Evolutionary conservation across 2,329 filamentous ascomycete genomes (phyloP).

Genomic region (Diaporthe vexans): DNA sequence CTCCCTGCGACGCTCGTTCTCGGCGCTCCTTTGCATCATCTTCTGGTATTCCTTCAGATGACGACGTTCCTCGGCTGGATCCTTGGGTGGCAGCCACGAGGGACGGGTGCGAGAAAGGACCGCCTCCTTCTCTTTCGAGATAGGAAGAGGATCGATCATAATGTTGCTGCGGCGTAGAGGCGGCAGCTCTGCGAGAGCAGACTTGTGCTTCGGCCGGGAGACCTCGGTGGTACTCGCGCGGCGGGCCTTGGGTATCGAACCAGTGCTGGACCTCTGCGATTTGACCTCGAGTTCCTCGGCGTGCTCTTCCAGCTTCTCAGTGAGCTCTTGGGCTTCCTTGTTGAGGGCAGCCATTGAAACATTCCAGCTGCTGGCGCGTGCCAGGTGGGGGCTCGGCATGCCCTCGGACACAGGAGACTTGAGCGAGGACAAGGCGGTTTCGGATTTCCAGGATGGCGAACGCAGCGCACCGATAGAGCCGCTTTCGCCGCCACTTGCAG

Average conservation of each 20-base stretch:
- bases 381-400: conserved; percentile 60
- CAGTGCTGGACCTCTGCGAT: conserved; percentile 52
- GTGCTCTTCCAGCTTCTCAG: conserved; percentile 85
- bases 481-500: conserved; percentile 69
- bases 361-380: conserved; percentile 81
- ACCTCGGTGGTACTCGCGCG: conserved; percentile 52
- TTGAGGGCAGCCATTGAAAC: conserved; percentile 77
- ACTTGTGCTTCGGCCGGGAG: conserved; percentile 70
- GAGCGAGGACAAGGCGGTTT: conserved; percentile 53
- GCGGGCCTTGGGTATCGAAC: conserved; percentile 54
- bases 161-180: conserved; percentile 81
- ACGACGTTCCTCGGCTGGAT: conserved; percentile 89
- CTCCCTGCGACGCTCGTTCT: conserved; percentile 72
- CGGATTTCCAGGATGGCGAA: conserved; percentile 68
- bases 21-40: conserved; percentile 79
- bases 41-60: conserved; percentile 89
- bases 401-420: conserved; percentile 48
- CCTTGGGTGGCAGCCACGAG: conserved; percentile 88
- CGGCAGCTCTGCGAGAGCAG: conserved; percentile 77
- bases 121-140: conserved; percentile 89
- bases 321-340: conserved; percentile 80
- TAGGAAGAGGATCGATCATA: conserved; percentile 86
- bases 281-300: conserved; percentile 73
- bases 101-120: conserved; percentile 85
- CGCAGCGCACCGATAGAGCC: conserved; percentile 63